Percentiles rank a stretch among this genome's conserved stretches.
These are phyloP conservation scores for Solanum rostratum DNA, from an alignment of 257 asterid genomes.

Conservation along the genomic window DNA sequence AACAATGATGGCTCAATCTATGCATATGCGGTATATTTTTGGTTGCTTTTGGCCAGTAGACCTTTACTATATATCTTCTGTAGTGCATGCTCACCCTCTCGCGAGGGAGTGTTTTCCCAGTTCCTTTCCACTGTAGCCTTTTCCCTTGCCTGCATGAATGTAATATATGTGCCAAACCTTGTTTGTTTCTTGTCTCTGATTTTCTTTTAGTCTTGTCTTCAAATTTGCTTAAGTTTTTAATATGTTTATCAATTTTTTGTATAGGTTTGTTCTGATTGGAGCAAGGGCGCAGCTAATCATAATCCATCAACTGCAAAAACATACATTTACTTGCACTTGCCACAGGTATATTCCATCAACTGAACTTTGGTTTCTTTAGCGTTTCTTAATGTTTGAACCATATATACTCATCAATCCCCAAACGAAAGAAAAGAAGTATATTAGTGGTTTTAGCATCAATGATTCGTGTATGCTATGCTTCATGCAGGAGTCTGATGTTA, in stretches of 20 bases:
- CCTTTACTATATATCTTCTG: background rate
- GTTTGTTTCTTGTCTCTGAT: background rate
- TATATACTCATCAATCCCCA: background rate
- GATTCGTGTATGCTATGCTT: background rate
- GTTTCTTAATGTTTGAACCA: background rate
- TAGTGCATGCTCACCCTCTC: background rate
- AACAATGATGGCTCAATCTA: constrained; percentile 81
- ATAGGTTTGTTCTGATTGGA: constrained; percentile 94
- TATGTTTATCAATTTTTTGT: background rate
- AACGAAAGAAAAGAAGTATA: background rate
- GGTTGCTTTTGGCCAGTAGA: background rate
- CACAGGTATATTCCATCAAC: constrained; percentile 43
- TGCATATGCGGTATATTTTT: constrained; percentile 66
- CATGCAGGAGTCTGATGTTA: constrained; percentile 76
- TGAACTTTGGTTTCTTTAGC: background rate
- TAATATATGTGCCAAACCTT: no score
- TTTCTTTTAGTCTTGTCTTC: background rate
- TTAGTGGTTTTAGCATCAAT: background rate
- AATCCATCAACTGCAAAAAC: constrained; percentile 84
- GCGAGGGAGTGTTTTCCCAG: background rate
- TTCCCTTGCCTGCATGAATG: background rate
- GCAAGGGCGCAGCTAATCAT: constrained; percentile 98
- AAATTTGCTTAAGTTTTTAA: background rate
- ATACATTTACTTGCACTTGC: constrained; percentile 54
- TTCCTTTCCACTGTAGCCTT: background rate